Percentiles rank a stretch among this genome's conserved stretches.
phyloP scores from a whole-genome alignment of 2,329 filamentous ascomycete species.

The Fusarium drepaniforme region DNA sequence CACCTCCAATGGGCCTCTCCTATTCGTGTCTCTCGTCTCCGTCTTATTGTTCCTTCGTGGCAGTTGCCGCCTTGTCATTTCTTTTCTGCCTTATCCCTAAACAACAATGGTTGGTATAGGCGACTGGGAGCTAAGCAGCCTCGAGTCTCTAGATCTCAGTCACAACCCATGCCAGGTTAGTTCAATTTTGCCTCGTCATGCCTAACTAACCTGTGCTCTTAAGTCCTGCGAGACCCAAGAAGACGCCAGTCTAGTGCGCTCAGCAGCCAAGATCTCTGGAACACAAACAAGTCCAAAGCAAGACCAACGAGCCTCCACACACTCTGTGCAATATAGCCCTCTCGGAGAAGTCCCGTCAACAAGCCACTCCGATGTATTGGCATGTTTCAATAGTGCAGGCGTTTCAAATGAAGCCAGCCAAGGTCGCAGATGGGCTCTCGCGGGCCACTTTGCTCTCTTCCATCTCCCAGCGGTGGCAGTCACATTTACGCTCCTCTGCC shows the following conservation, averaged over 20 bases:
- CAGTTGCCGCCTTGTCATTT: not conserved
- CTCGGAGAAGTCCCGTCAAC: too few relatives aligned
- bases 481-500: not conserved
- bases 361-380: too few relatives aligned
- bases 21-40: not conserved
- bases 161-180: not conserved
- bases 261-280: not conserved
- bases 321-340: not conserved
- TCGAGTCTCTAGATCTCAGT: not conserved
- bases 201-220: not conserved
- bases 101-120: not conserved
- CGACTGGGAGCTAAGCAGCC: not conserved
- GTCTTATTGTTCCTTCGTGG: not conserved
- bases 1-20: not conserved
- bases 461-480: conserved; percentile 2
- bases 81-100: not conserved
- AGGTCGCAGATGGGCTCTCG: not conserved
- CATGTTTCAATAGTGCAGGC: too few relatives aligned
- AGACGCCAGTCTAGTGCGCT: not conserved
- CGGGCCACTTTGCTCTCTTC: not conserved
- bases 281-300: not conserved
- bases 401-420: not conserved
- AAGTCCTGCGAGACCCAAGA: not conserved
- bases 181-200: not conserved
- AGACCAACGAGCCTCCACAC: not conserved